These are phyloP conservation scores for Aspergillus phoenicis DNA, from an alignment of 2,329 filamentous ascomycete genomes.

Conservation along the genomic window DNA sequence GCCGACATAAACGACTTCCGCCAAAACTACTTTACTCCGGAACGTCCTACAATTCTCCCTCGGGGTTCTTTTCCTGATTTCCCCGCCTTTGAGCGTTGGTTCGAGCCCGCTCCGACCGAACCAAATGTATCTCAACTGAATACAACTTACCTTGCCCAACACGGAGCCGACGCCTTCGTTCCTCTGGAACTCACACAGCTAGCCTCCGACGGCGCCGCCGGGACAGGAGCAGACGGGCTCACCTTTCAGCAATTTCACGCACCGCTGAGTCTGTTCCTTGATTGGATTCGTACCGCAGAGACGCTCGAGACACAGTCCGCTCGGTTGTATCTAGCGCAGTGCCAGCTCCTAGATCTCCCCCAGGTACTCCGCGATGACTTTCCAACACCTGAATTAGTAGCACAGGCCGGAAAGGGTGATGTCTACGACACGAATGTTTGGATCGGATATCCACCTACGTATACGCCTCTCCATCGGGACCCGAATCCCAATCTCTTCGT, in stretches of 20 bases:
- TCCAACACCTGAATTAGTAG: slow-evolving; percentile 66
- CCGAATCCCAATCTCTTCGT: slow-evolving; percentile 93
- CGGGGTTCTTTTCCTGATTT: slow-evolving; percentile 47
- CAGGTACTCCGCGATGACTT: slow-evolving; percentile 64
- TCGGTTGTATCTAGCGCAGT: slow-evolving; percentile 84
- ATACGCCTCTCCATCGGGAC: slow-evolving; percentile 87
- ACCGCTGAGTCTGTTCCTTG: slow-evolving; percentile 64
- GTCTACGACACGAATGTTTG: slow-evolving; percentile 86
- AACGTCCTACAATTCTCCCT: slow-evolving; percentile 57
- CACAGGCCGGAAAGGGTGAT: slow-evolving; percentile 70
- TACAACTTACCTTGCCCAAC: slow-evolving; percentile 45
- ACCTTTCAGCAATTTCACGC: slow-evolving; percentile 52
- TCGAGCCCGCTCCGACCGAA: slow-evolving; percentile 46
- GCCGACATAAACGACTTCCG: slow-evolving; percentile 53
- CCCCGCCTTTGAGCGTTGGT: slow-evolving; percentile 64
- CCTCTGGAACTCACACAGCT: slow-evolving; percentile 60
- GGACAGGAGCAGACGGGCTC: slow-evolving; percentile 12
- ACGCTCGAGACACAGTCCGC: slow-evolving; percentile 25
- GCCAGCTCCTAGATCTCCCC: slow-evolving; percentile 70
- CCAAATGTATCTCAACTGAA: slow-evolving; percentile 39
- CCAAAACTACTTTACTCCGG: slow-evolving; percentile 54
- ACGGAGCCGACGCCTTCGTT: slow-evolving; percentile 54
- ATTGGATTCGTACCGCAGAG: slow-evolving; percentile 47
- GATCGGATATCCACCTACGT: slow-evolving; percentile 83
- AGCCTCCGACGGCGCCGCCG: not conserved